A percentile compares a stretch with the other conserved stretches of the same genome.
These are phyloP conservation scores for Verticillium nonalfalfae DNA, from an alignment of 2,329 filamentous ascomycete genomes.

Conservation along the genomic window DNA sequence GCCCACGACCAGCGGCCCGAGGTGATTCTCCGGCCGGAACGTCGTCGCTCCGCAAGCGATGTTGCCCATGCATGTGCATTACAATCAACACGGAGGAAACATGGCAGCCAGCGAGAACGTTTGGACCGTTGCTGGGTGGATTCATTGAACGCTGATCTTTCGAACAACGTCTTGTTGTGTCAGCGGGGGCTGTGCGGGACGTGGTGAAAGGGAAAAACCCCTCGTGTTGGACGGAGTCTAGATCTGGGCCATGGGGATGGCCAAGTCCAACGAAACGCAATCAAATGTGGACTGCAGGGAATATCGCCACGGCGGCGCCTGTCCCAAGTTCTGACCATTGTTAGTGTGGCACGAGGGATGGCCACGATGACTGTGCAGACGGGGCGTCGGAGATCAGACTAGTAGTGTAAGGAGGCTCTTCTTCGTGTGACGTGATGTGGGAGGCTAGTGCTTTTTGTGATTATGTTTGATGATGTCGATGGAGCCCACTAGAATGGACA, in stretches of 20 bases:
- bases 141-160: neutral
- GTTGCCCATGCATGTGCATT: neutral
- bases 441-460: neutral
- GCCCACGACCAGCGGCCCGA: neutral
- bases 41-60: neutral
- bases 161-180: neutral
- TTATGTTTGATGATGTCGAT: neutral
- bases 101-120: neutral
- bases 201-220: neutral
- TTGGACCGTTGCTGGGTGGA: neutral
- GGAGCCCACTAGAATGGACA: neutral
- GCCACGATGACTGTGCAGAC: neutral
- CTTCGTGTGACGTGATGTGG: neutral
- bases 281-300: neutral
- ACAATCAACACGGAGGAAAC: neutral
- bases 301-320: neutral
- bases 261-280: neutral
- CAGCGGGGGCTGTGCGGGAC: too few species aligned
- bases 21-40: neutral
- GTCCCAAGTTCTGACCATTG: neutral
- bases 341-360: neutral
- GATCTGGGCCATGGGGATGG: neutral
- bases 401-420: neutral
- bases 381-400: neutral
- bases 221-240: neutral